A percentile compares a stretch with the other conserved stretches of the same genome.
Conservation (phyloP, 371 early-diverging fungal genomes). For the Dichotomocladium elegans region DNA sequence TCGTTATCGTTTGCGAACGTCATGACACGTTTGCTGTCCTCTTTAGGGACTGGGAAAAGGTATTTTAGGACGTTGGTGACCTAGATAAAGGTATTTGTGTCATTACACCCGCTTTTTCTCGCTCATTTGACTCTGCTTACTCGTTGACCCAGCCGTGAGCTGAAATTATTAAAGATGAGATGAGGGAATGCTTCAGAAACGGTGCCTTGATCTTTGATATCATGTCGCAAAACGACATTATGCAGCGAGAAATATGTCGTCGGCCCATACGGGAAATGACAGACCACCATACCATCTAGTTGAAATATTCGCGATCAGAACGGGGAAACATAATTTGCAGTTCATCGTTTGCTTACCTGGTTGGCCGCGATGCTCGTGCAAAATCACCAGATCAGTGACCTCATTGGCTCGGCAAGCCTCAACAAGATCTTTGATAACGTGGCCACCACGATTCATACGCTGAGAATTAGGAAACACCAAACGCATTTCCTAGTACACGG, state of each 20-base stretch:
- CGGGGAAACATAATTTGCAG: too few species aligned
- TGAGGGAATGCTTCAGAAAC: constrained; percentile 96
- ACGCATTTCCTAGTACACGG: constrained; percentile 75
- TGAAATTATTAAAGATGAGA: constrained; percentile 93
- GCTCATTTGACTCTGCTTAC: too few species aligned
- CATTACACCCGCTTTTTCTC: too few species aligned
- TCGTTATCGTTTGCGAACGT: constrained; percentile 96
- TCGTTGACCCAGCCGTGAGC: constrained; percentile 81
- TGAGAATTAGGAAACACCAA: constrained; percentile 96
- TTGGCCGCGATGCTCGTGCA: constrained; percentile 97
- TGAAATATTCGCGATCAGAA: too few species aligned
- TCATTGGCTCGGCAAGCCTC: constrained; percentile 93
- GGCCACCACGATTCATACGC: constrained; percentile 96
- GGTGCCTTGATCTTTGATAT: constrained; percentile 93
- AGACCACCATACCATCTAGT: constrained; percentile 90
- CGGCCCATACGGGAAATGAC: constrained; percentile 98
- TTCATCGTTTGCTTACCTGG: constrained; percentile 58
- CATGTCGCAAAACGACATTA: constrained; percentile 97
- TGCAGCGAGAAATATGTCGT: constrained; percentile 97
- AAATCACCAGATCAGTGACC: constrained; percentile 94
- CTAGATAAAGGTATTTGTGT: constrained; percentile 25
- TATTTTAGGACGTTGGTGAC: constrained; percentile 88
- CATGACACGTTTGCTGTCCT: constrained; percentile 93
- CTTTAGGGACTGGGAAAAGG: constrained; percentile 96
- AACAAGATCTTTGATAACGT: constrained; percentile 94